Conservation (phyloP, 345 rosid species). For the Ailanthus altissimus region DNA sequence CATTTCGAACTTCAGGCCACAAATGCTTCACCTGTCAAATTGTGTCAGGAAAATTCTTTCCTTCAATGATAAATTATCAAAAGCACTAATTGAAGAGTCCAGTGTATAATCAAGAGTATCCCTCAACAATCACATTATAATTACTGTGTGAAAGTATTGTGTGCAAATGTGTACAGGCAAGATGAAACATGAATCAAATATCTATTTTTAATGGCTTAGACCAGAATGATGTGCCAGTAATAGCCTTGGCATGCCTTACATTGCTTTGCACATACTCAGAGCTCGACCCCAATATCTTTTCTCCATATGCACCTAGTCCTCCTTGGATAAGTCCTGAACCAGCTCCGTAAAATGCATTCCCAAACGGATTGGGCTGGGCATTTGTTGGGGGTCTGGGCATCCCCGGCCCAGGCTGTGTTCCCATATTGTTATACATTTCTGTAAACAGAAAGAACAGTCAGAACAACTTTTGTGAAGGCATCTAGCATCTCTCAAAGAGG, state of each 20-base stretch:
- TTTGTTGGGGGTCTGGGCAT: slow-evolving; percentile 58
- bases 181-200: not conserved
- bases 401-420: slow-evolving; percentile 69
- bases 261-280: slow-evolving; percentile 99
- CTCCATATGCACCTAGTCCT: slow-evolving; percentile 95
- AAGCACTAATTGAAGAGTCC: not conserved
- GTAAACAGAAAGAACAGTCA: slow-evolving; percentile 10
- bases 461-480: slow-evolving; percentile 6
- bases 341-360: slow-evolving; percentile 89
- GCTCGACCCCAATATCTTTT: slow-evolving; percentile 84
- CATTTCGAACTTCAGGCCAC: not conserved
- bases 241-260: slow-evolving; percentile 51
- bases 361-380: slow-evolving; percentile 85
- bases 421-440: slow-evolving; percentile 81
- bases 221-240: slow-evolving; percentile 5
- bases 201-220: slow-evolving; percentile 1
- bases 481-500: not conserved
- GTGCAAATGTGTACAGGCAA: not conserved
- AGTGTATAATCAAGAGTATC: not conserved
- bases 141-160: not conserved
- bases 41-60: not conserved
- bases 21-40: not conserved
- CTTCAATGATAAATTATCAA: not conserved
- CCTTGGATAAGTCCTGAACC: slow-evolving; percentile 88
- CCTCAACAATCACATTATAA: not conserved